A percentile compares a stretch with the other conserved stretches of the same genome.
These are phyloP conservation scores for Fusarium humuli DNA, from an alignment of 2,329 filamentous ascomycete genomes.

Conservation along the genomic window DNA sequence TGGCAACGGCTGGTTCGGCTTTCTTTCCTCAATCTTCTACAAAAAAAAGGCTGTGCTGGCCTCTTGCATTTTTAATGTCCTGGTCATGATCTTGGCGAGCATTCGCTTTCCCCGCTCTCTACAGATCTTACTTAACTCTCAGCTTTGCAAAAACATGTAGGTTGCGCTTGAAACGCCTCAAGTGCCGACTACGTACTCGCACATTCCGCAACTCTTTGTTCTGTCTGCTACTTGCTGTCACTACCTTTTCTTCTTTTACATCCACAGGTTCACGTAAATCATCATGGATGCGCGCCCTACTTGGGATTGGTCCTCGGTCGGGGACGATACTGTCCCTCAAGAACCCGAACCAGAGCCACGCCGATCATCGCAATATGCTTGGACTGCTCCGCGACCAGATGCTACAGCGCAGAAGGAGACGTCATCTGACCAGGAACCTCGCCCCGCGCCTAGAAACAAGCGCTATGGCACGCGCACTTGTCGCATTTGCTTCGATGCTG, in stretches of 20 bases:
- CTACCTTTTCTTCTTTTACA: constrained; percentile 29
- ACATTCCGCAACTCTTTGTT: constrained; percentile 16
- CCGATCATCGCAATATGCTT: constrained; percentile 15
- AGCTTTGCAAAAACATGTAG: constrained; percentile 46
- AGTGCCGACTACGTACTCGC: constrained; percentile 25
- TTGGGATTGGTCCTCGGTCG: constrained; percentile 46
- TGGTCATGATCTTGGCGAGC: constrained; percentile 39
- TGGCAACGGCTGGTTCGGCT: constrained; percentile 45
- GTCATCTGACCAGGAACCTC: constrained; percentile 19
- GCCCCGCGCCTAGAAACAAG: constrained; percentile 29
- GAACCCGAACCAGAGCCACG: constrained; percentile 25
- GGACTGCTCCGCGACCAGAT: constrained; percentile 16
- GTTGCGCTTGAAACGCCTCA: constrained; percentile 41
- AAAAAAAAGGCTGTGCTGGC: constrained; percentile 49
- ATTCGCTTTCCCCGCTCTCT: constrained; percentile 40
- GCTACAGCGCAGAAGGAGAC: constrained; percentile 4
- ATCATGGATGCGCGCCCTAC: constrained; percentile 47
- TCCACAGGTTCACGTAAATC: constrained; percentile 36
- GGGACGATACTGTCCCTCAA: constrained; percentile 20
- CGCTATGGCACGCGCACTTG: constrained; percentile 81
- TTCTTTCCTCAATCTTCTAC: constrained; percentile 42
- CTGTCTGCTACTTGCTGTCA: constrained; percentile 19
- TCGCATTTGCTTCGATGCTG: constrained; percentile 86
- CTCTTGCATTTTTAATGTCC: constrained; percentile 39
- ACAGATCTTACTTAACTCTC: constrained; percentile 20